Conservation (phyloP, 768 basidiomycete species). For the Kwoniella botswanensis region DNA sequence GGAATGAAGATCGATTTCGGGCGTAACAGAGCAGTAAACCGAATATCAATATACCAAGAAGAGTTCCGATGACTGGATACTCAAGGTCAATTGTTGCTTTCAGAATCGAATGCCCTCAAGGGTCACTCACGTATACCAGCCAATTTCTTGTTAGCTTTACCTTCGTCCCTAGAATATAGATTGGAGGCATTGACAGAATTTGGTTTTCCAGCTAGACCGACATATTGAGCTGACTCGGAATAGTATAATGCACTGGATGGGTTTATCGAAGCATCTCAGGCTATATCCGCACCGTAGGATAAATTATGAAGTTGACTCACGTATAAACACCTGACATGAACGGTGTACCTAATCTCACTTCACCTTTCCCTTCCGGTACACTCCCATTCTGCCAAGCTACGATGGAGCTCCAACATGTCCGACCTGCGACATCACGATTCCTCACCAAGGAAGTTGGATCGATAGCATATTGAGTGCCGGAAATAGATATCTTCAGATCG, state of each 20-base stretch:
- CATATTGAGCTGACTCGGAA: conserved; percentile 35
- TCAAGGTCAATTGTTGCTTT: conserved; percentile 23
- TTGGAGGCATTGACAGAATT: conserved; percentile 43
- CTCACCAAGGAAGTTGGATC: conserved; percentile 45
- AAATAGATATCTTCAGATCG: conserved; percentile 47
- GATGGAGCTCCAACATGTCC: conserved; percentile 48
- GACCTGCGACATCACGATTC: conserved; percentile 23
- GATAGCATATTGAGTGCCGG: conserved; percentile 41
- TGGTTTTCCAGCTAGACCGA: conserved; percentile 56
- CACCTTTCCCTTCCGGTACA: conserved; percentile 43
- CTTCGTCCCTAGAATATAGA: conserved; percentile 21
- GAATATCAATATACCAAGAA: conserved; percentile 77
- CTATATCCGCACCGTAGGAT: no score
- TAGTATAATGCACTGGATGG: conserved; percentile 42
- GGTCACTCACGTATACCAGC: conserved; percentile 45
- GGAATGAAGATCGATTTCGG: conserved; percentile 53
- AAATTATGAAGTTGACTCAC: conserved; percentile 32
- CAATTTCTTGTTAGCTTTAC: conserved; percentile 34
- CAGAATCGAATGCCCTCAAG: no score
- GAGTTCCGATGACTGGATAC: conserved; percentile 67
- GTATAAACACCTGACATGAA: conserved; percentile 53
- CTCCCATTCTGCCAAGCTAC: conserved; percentile 52
- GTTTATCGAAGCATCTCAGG: no score
- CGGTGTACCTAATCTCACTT: conserved; percentile 54
- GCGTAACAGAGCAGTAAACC: conserved; percentile 72